Base-by-base conservation (phyloP, 305 asterid species). In the Lippia alba region DNA sequence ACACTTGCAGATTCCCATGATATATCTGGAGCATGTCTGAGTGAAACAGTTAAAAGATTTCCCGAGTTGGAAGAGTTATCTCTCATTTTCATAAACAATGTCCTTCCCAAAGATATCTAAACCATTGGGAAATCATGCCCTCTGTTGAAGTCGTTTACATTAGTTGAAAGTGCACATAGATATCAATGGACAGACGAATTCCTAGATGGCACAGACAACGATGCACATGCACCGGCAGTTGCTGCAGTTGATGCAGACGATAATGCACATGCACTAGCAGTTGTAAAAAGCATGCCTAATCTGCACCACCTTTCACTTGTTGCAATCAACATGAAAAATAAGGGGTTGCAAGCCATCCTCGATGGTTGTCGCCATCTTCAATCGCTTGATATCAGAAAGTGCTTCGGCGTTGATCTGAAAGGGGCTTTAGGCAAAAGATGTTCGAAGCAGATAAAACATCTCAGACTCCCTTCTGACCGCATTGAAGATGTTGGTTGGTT, bases 281-380 rank as follows among this genome's bases (percentile, higher is more conserved):
- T 87, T 34, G 89, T 82, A 3, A 64, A 70, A 66, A 67, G 17
- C 73, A 81, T 87, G 88, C 85, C 83, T 16, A 75, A 71, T 53
- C 34, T 86, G 74, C 44, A 15, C 61, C 79, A 62, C 55, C 86
- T 87, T 46, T 16, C 15, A 3, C 87, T 87, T 8, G 9, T 78
- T 53, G 77, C 74, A 19, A 71, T 70, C 30, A 24, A 24, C 1
- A 24, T 24, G 30, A 24, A 24, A 1, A 24, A 24, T 24, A 3
- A 24, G 30, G 30, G 30, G 30, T 24, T 24, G 3, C 30, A 24
- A 24, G 30, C 30, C 30, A 24, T 24, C 3, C 30, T 24, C 3
- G 30, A 24, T 3, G 30, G 30, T 24, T 24, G 30, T 3, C 30
- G 3, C 3, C 30, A 24, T 24, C 30, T 24, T 24, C 30, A 24